Evolutionary conservation across 768 basidiomycete genomes (phyloP), one percentile per base, ranked within the genome.

Genomic region (Mycena floridula): DNA sequence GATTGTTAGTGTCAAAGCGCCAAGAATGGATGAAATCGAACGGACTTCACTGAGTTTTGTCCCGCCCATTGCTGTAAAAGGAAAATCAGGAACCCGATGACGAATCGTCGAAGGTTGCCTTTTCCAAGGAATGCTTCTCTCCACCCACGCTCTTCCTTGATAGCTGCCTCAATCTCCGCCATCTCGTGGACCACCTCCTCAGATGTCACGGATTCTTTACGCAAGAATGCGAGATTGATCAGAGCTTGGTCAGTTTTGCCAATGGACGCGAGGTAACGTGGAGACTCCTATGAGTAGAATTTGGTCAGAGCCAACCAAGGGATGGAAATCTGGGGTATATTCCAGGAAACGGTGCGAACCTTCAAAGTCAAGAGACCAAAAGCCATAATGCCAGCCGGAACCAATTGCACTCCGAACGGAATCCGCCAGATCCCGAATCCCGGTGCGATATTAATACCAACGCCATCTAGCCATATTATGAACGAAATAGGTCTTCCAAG

Each of bases 51-150:
- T 0, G 83, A 82, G 63, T 92, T 89, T 59, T 91, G 89, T 1
- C 90, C 90, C 37, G 76, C 74, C 82, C 82, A 89, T 57, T 91
- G 87, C 52, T 91, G 89, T 7, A 89, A 66, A 47, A 85, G 58
- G 68, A 90, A 89, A 49, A 89, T 87, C 22, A 74, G 61, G 52
- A 88, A 81, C 1, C 89, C 89, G 54, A 93, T 89, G n/a, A 84
- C 65, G 68, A 93, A 92, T 21, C 91, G 81, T 47, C 82, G 66
- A 37, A 79, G 74, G 64, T 91, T 91, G 38, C 91, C 90, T 57
- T 85, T 86, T n/a, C 83, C 83, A 32, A 87, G 67, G 66, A 90
- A 85, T 2, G 85, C 85, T 53, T 88, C 82, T 52, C 69, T 77
- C 46, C 73, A 50, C 1, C 85, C 82, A 7, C 72, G 73, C 58